phyloP scores from a whole-genome alignment of 116 monocot species.

The Trichopus zeylanicus region DNA sequence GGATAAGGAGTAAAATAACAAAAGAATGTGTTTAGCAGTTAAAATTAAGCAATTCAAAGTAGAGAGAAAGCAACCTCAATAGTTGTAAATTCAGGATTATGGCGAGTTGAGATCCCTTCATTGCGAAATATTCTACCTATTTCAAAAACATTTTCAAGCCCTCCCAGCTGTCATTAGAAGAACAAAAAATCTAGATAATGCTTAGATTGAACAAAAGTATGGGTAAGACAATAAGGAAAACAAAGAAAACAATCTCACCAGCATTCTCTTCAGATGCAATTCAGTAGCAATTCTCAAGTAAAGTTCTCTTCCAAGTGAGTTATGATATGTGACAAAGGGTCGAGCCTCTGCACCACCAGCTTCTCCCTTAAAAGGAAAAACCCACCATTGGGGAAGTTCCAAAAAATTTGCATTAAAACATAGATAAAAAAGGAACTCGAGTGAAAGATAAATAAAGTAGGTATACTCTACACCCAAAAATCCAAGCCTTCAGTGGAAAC shows the following conservation, averaged over 20 bases:
- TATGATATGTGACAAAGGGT: slow-evolving; percentile 94
- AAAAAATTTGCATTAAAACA: no score
- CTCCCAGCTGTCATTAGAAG: slow-evolving; percentile 60
- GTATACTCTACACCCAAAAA: no score
- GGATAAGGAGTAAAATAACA: no score
- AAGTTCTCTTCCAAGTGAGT: slow-evolving; percentile 92
- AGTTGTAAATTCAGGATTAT: slow-evolving; percentile 98
- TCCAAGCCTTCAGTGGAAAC: no score
- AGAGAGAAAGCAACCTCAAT: slow-evolving; percentile 81
- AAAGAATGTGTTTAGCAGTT: no score
- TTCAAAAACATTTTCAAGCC: slow-evolving; percentile 89
- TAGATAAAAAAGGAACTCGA: no score
- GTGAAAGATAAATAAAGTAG: no score
- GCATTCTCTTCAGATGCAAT: slow-evolving; percentile 89
- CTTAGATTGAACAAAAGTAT: not conserved
- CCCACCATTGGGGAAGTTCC: no score
- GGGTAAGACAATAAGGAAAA: slow-evolving; percentile 4
- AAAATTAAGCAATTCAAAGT: no score
- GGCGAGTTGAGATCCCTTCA: slow-evolving; percentile 97
- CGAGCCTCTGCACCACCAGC: slow-evolving; percentile 98
- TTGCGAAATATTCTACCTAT: slow-evolving; percentile 98
- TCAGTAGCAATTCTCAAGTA: slow-evolving; percentile 96
- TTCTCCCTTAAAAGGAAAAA: slow-evolving; percentile 70
- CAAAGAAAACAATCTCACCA: slow-evolving; percentile 39
- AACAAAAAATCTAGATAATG: no score